Percentiles rank a stretch among this genome's conserved stretches.
Conservation (phyloP, 257 asterid genomes). For the Apocynum venetum region DNA sequence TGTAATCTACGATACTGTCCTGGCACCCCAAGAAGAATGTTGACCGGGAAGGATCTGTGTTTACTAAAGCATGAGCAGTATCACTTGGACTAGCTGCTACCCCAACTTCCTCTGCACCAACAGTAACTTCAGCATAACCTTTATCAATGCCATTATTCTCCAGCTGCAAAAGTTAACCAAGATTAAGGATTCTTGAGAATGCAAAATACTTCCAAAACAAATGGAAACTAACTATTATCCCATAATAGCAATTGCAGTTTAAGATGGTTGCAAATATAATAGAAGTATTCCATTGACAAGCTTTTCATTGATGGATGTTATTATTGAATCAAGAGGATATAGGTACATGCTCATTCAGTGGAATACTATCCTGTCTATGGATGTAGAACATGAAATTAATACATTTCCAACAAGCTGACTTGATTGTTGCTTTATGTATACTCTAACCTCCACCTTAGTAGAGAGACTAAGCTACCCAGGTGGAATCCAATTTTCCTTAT, state of each 20-base stretch:
- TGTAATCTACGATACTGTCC: slow-evolving; percentile 48
- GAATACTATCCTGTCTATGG: background rate
- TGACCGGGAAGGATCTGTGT: slow-evolving; percentile 45
- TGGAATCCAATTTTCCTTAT: background rate
- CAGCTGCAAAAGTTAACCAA: slow-evolving; percentile 43
- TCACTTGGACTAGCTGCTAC: slow-evolving; percentile 73
- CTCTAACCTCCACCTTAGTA: background rate
- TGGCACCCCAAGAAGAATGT: slow-evolving; percentile 86
- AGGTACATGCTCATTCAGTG: background rate
- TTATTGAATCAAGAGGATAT: background rate
- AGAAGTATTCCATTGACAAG: no score
- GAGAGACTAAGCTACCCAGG: background rate
- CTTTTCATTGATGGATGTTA: background rate
- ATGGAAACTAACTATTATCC: background rate
- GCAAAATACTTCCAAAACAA: background rate
- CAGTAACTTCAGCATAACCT: slow-evolving; percentile 64
- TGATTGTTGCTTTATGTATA: background rate
- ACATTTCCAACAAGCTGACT: background rate
- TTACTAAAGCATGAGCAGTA: slow-evolving; percentile 80
- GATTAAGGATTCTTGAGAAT: background rate
- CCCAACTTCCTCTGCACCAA: slow-evolving; percentile 76
- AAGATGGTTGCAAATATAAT: background rate
- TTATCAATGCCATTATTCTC: slow-evolving; percentile 45
- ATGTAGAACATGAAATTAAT: background rate
- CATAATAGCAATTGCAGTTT: background rate